Conservation (phyloP, 805 yeast genomes). For the Ogataea wickerhamii region DNA sequence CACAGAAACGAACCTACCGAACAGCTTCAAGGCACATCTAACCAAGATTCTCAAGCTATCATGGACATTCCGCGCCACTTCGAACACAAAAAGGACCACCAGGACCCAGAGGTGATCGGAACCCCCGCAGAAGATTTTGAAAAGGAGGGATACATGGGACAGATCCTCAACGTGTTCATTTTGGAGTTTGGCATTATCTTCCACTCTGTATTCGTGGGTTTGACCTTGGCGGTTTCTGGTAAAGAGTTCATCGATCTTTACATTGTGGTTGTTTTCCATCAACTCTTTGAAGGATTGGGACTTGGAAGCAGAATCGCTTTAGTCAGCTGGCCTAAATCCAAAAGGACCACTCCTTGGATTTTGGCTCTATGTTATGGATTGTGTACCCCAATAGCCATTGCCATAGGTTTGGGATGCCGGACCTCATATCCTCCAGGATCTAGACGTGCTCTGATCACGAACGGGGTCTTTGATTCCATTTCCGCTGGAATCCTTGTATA, state of each 20-base stretch:
- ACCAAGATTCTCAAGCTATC: conserved; percentile 1
- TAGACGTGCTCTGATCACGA: conserved; percentile 55
- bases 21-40: not conserved
- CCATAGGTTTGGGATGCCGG: conserved; percentile 76
- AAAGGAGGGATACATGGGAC: conserved; percentile 44
- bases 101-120: conserved; percentile 43
- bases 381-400: conserved; percentile 72
- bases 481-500: conserved; percentile 77
- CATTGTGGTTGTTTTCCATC: conserved; percentile 70
- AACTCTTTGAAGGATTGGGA: conserved; percentile 83
- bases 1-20: conserved; percentile 4
- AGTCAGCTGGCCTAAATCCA: conserved; percentile 41
- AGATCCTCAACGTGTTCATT: conserved; percentile 52
- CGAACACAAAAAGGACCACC: conserved; percentile 38
- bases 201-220: conserved; percentile 80
- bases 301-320: conserved; percentile 73
- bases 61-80: conserved; percentile 31
- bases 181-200: conserved; percentile 78
- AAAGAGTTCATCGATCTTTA: conserved; percentile 69
- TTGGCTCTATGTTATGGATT: conserved; percentile 48
- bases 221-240: conserved; percentile 74
- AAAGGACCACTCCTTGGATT: conserved; percentile 54
- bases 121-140: conserved; percentile 32
- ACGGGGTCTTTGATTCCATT: conserved; percentile 71
- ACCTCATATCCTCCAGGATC: conserved; percentile 56